Conservation (phyloP, 768 basidiomycete genomes). For the Russula compacta region DNA sequence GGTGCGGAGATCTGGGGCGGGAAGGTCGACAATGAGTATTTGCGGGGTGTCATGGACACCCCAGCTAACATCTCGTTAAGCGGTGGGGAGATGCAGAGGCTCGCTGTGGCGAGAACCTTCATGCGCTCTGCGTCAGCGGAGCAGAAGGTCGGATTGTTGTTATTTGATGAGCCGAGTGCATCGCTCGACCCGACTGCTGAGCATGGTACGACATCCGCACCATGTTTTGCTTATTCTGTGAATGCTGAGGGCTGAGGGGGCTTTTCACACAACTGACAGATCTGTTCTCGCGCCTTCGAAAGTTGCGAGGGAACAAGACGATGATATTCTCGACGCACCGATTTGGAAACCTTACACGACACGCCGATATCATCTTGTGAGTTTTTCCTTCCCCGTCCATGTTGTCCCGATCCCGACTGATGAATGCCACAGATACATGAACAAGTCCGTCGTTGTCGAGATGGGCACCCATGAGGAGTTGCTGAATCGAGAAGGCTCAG, state of each 20-base stretch:
- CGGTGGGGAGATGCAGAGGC: slow-evolving; percentile 69
- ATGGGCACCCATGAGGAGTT: slow-evolving; percentile 59
- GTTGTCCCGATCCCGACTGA: neutral
- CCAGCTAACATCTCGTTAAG: slow-evolving; percentile 31
- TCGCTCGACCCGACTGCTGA: slow-evolving; percentile 70
- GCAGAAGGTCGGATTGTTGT: slow-evolving; percentile 44
- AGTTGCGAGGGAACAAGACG: slow-evolving; percentile 65
- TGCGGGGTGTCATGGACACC: neutral
- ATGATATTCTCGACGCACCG: slow-evolving; percentile 78
- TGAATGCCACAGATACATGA: slow-evolving; percentile 47
- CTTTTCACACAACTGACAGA: slow-evolving; percentile 28
- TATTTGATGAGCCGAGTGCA: slow-evolving; percentile 69
- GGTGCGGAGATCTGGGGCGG: slow-evolving; percentile 61
- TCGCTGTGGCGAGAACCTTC: slow-evolving; percentile 68
- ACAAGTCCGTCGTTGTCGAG: slow-evolving; percentile 51
- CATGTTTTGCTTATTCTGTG: neutral
- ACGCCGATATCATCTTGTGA: slow-evolving; percentile 29
- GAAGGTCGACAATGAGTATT: slow-evolving; percentile 28
- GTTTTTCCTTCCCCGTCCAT: neutral
- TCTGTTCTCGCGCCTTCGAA: slow-evolving; percentile 60
- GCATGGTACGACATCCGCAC: slow-evolving; percentile 36
- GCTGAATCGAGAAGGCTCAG: slow-evolving; percentile 40
- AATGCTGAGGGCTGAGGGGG: too few relatives aligned
- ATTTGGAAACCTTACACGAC: slow-evolving; percentile 58
- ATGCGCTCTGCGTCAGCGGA: slow-evolving; percentile 49